Evolutionary conservation across 345 rosid species (phyloP).

Genomic region (Trapa bicornis): DNA sequence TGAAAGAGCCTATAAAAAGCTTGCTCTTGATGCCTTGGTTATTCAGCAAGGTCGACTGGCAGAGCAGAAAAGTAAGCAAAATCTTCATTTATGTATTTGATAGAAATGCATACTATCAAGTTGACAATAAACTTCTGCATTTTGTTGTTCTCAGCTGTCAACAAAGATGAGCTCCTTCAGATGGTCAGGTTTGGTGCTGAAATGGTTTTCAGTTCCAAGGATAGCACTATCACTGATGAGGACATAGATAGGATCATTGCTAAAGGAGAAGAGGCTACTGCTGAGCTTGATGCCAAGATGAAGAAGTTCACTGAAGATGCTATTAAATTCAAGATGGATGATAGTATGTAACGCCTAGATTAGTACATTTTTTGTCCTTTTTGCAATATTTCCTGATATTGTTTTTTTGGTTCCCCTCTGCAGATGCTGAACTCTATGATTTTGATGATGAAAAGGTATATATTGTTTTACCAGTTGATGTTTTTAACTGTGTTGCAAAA

Average conservation of each 20-base stretch:
- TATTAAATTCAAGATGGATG: slow-evolving; percentile 94
- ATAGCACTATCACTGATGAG: slow-evolving; percentile 93
- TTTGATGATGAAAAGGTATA: slow-evolving; percentile 80
- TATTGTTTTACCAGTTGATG: neutral
- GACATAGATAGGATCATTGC: slow-evolving; percentile 97
- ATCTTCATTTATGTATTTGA: slow-evolving; percentile 4
- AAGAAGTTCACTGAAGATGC: slow-evolving; percentile 97
- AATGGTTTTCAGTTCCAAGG: slow-evolving; percentile 99
- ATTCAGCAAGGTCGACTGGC: slow-evolving; percentile 96
- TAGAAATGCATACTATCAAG: neutral
- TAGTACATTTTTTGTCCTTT: neutral
- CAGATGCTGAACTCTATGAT: slow-evolving; percentile 91
- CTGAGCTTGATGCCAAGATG: slow-evolving; percentile 99
- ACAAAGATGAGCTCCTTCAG: slow-evolving; percentile 97
- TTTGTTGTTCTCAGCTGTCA: slow-evolving; percentile 53
- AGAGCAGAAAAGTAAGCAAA: slow-evolving; percentile 84
- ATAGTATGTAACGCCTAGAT: slow-evolving; percentile 39
- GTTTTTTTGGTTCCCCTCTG: slow-evolving; percentile 10
- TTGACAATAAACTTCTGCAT: neutral
- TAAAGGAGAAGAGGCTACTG: slow-evolving; percentile 91
- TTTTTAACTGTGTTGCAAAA: neutral
- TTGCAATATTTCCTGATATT: neutral
- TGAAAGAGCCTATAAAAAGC: slow-evolving; percentile 97
- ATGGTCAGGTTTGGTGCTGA: slow-evolving; percentile 99
- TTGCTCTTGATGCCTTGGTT: slow-evolving; percentile 94